Evolutionary conservation across 129 eudicot species (phyloP).

Genomic region (Artemisia tridentata): DNA sequence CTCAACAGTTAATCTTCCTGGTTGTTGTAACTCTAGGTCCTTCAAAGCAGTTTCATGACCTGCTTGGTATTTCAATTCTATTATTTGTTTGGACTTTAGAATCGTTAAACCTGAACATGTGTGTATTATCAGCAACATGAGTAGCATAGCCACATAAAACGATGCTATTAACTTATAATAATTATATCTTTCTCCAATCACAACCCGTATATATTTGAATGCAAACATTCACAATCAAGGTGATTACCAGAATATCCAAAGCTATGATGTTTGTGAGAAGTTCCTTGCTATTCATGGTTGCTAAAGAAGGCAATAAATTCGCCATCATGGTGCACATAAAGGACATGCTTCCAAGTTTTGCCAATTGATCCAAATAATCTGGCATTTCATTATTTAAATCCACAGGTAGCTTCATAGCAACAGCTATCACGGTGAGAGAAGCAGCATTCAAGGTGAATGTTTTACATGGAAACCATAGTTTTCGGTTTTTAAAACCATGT

Average conservation of each 20-base stretch:
- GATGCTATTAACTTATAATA: too few species aligned
- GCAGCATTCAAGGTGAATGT: background rate
- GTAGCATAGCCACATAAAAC: too few species aligned
- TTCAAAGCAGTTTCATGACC: too few species aligned
- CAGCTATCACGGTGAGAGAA: background rate
- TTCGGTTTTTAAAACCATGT: background rate
- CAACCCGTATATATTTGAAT: background rate
- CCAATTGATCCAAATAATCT: background rate
- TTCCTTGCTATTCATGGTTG: background rate
- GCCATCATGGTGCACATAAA: background rate
- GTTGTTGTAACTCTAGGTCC: too few species aligned
- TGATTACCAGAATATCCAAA: background rate
- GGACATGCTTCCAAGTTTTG: background rate
- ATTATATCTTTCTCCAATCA: too few species aligned
- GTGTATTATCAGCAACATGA: too few species aligned
- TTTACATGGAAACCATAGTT: background rate
- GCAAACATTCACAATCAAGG: background rate
- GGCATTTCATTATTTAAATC: background rate
- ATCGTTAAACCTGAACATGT: too few species aligned
- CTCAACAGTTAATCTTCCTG: too few species aligned
- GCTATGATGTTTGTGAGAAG: background rate
- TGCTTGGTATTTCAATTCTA: too few species aligned
- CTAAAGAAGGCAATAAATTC: background rate
- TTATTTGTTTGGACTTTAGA: too few species aligned
- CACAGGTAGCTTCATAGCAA: background rate